Conservation (phyloP, 768 basidiomycete genomes). For the Pleurotus cornucopiae region DNA sequence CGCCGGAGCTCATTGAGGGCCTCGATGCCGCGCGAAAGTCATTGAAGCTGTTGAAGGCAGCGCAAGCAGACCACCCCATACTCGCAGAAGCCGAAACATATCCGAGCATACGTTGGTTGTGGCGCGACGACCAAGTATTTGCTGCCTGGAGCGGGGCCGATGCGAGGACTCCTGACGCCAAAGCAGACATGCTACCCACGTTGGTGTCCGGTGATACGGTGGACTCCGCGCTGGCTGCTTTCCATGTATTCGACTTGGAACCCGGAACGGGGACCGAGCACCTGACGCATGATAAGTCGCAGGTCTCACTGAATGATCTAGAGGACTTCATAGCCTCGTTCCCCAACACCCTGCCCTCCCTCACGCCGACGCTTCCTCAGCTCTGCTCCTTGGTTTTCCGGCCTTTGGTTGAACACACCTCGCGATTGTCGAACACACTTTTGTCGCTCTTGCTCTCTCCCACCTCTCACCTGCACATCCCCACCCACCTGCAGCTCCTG, state of each 20-base stretch:
- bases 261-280: constrained; percentile 38
- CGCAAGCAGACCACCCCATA: constrained; percentile 61
- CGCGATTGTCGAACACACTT: constrained; percentile 61
- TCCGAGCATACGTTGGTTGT: constrained; percentile 52
- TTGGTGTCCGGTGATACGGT: constrained; percentile 11
- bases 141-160: constrained; percentile 35
- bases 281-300: constrained; percentile 21
- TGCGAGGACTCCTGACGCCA: background rate
- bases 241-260: constrained; percentile 62
- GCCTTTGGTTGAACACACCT: constrained; percentile 59
- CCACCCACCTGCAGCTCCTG: constrained; percentile 61
- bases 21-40: constrained; percentile 69
- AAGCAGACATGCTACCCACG: background rate
- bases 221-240: constrained; percentile 36
- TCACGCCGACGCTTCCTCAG: constrained; percentile 60
- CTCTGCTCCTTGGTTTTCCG: constrained; percentile 60
- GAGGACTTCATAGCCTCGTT: constrained; percentile 51
- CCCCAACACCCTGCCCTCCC: constrained; percentile 52
- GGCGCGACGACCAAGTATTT: constrained; percentile 52
- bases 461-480: constrained; percentile 61
- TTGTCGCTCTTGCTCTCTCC: constrained; percentile 64
- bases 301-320: constrained; percentile 28
- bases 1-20: constrained; percentile 40
- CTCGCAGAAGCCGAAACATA: constrained; percentile 27
- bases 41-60: constrained; percentile 56